Percentiles rank a stretch among this genome's conserved stretches.
Evolutionary conservation across 2,329 filamentous ascomycete genomes (phyloP).

Genomic region (Hypoxylon sp.): DNA sequence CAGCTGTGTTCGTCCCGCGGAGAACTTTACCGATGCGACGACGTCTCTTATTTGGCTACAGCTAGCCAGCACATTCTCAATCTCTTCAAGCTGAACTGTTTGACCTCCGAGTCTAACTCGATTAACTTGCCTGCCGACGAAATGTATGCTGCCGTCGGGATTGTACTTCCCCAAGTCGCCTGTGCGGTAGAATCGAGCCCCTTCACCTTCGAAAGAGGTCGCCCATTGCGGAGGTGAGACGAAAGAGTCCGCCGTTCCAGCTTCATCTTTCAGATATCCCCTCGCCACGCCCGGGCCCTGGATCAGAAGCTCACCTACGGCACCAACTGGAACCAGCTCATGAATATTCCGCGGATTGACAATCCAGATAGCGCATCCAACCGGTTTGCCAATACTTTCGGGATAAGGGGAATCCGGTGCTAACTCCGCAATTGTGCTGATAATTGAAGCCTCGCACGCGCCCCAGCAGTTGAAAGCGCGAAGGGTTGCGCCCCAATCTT

Average conservation of each 20-base stretch:
- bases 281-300: slow-evolving; percentile 5
- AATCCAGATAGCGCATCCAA: slow-evolving; percentile 6
- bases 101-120: slow-evolving; percentile 3
- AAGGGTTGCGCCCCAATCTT: background rate
- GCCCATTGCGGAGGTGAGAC: slow-evolving; percentile 3
- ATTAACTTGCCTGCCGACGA: slow-evolving; percentile 1
- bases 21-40: background rate
- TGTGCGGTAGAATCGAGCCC: slow-evolving; percentile 4
- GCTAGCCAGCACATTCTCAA: slow-evolving; percentile 2
- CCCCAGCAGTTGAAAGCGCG: background rate
- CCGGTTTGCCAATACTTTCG: slow-evolving; percentile 1
- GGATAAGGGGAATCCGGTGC: background rate
- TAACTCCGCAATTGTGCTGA: background rate
- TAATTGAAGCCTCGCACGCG: background rate
- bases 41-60: background rate
- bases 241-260: background rate
- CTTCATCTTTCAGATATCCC: slow-evolving; percentile 4
- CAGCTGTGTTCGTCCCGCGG: background rate
- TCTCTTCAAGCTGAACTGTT: slow-evolving; percentile 4
- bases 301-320: slow-evolving; percentile 4
- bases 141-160: slow-evolving; percentile 3
- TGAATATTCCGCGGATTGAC: slow-evolving; percentile 1
- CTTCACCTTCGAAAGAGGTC: background rate
- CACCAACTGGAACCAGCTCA: slow-evolving; percentile 5
- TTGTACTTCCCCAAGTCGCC: slow-evolving; percentile 5